A percentile compares a stretch with the other conserved stretches of the same genome.
These are phyloP conservation scores for Starmerella kuoi DNA, from an alignment of 805 yeast species.

Conservation along the genomic window DNA sequence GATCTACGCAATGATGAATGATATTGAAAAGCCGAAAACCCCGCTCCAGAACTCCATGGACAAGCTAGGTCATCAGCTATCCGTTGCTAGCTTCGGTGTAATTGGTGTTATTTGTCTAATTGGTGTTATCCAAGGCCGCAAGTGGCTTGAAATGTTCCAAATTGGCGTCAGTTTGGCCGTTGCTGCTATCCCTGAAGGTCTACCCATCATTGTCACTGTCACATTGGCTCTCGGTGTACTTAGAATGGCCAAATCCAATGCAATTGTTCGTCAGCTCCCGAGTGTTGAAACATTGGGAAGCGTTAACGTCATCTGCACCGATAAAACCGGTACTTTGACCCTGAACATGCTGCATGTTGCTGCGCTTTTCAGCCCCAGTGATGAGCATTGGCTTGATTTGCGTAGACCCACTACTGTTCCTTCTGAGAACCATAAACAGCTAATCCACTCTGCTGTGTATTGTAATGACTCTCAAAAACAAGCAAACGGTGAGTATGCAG, in stretches of 20 bases:
- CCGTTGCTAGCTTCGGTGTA: slow-evolving; percentile 68
- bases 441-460: slow-evolving; percentile 25
- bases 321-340: slow-evolving; percentile 41
- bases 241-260: slow-evolving; percentile 89
- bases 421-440: slow-evolving; percentile 1
- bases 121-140: slow-evolving; percentile 83
- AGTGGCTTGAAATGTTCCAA: slow-evolving; percentile 96
- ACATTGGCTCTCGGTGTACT: slow-evolving; percentile 92
- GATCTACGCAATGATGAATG: slow-evolving; percentile 90
- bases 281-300: slow-evolving; percentile 63
- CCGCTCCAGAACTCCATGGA: slow-evolving; percentile 95
- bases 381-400: slow-evolving; percentile 19
- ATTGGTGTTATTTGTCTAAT: slow-evolving; percentile 85
- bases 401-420: slow-evolving; percentile 1
- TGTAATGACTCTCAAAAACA: slow-evolving; percentile 30
- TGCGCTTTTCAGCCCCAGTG: slow-evolving; percentile 16
- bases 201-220: slow-evolving; percentile 95
- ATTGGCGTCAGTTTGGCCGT: slow-evolving; percentile 95
- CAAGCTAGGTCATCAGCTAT: slow-evolving; percentile 80
- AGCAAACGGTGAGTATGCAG: slow-evolving; percentile 51
- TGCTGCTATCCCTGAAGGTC: slow-evolving; percentile 98
- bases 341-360: slow-evolving; percentile 35
- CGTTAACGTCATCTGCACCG: slow-evolving; percentile 42
- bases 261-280: slow-evolving; percentile 87
- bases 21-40: slow-evolving; percentile 93